Evolutionary conservation across 352 stramenopile species (phyloP), one percentile per base, ranked within the genome.

Genomic region (Albugo laibachii): DNA sequence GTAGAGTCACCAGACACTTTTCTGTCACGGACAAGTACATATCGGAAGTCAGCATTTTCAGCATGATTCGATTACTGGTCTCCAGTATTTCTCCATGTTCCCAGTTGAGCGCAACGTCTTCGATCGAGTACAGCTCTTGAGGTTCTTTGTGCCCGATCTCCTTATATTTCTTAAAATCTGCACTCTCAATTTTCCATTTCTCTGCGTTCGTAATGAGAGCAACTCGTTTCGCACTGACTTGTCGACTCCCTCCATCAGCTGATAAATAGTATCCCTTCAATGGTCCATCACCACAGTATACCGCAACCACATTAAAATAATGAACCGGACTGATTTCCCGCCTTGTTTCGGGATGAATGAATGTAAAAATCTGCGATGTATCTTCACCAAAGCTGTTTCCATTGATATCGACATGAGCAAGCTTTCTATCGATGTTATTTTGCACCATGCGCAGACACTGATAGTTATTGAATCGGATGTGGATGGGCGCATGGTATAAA

Each of bases 131-230:
- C 3, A 19, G 38, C 8, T 19, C 20, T 8, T 43, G 38, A 19
- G 20, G 16, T 8, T 24, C 3, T 43, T 43, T 19, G 16, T 8
- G 3, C 3, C 3, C 24, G 8, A 31, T 31, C 8, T 31, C 24
- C 3, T 31, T 3, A 8, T 3, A 31, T 31, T 31, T 8, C 8
- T 31, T 31, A 8, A 8, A 43, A 43, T 19, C 16, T 3, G 74
- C 70, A 16, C 84, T 78, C 41, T 82, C 56, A 6, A 92, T 58
- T 13, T 65, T 68, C 68, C 78, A 92, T 37, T 87, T 92, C 48
- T 92, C 78, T 11, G 54, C 64, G 46, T 76, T 83, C 0, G 70
- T 79, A 36, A 92, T 81, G 2, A 83, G 69, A 1, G 75, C 75
- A 0, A 73, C 73, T 41, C 79, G 80, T 54, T 84, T 85, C 42